Conservation (phyloP, 2,329 filamentous ascomycete genomes). For the Dothideomycetes sp. region DNA sequence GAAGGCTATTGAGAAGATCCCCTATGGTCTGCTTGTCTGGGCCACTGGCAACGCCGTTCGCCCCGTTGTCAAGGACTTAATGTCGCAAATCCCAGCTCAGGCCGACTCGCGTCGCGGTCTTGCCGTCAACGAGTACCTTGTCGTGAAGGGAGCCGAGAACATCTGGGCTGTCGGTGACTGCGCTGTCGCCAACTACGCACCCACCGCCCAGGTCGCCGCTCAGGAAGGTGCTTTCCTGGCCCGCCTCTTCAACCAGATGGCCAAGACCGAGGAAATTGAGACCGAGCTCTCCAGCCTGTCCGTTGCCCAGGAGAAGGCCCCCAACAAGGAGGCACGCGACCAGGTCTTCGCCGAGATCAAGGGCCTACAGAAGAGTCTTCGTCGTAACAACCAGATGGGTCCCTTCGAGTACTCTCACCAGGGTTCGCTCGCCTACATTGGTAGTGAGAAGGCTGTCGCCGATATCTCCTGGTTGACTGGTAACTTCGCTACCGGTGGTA, state of each 20-base stretch:
- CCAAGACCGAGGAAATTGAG: constrained; percentile 81
- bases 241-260: constrained; percentile 97
- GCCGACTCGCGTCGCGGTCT: constrained; percentile 91
- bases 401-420: constrained; percentile 99
- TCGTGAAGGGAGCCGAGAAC: constrained; percentile 92
- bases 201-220: constrained; percentile 89
- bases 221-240: constrained; percentile 95
- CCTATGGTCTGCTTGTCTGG: constrained; percentile 95
- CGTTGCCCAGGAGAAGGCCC: constrained; percentile 51
- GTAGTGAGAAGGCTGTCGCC: constrained; percentile 92
- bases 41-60: constrained; percentile 94
- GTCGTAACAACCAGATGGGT: constrained; percentile 86
- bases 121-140: constrained; percentile 96
- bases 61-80: constrained; percentile 81
- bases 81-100: constrained; percentile 84
- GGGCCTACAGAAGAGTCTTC: constrained; percentile 73
- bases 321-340: constrained; percentile 52
- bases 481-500: constrained; percentile 84
- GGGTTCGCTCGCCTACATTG: constrained; percentile 93
- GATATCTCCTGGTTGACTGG: constrained; percentile 97
- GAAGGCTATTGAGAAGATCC: constrained; percentile 72
- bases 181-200: constrained; percentile 92
- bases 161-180: constrained; percentile 98
- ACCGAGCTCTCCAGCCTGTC: constrained; percentile 61
- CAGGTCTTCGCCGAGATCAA: constrained; percentile 67